Conservation (phyloP, 257 asterid species). For the Scutellaria barbata region DNA sequence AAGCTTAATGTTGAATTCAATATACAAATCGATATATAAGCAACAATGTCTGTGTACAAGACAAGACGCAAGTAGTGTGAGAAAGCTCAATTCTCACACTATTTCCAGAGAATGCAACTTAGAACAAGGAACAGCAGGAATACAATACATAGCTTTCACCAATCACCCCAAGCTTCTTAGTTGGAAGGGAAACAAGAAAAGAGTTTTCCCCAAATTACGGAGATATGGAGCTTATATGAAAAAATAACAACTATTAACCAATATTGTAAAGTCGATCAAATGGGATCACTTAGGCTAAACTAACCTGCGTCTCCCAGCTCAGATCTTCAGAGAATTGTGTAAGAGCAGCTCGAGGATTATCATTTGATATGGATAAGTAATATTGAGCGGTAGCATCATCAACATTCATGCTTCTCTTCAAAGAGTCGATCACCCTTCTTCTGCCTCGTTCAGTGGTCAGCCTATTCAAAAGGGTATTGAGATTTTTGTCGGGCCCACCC, state of each 20-base stretch:
- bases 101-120: slow-evolving; percentile 7
- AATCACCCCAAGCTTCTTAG: slow-evolving; percentile 26
- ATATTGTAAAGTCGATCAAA: background rate
- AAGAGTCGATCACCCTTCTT: slow-evolving; percentile 69
- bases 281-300: slow-evolving; percentile 45
- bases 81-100: slow-evolving; percentile 10
- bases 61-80: background rate
- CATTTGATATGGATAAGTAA: slow-evolving; percentile 77
- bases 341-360: slow-evolving; percentile 91
- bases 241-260: slow-evolving; percentile 13
- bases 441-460: slow-evolving; percentile 64
- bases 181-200: background rate
- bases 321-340: slow-evolving; percentile 79
- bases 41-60: slow-evolving; percentile 1
- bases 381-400: slow-evolving; percentile 90
- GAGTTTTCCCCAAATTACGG: background rate
- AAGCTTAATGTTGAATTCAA: background rate
- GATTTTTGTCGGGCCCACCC: slow-evolving; percentile 66
- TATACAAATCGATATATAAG: background rate
- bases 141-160: slow-evolving; percentile 25
- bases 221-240: background rate
- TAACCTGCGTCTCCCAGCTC: slow-evolving; percentile 80
- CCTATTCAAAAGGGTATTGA: slow-evolving; percentile 42
- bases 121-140: slow-evolving; percentile 16
- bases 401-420: slow-evolving; percentile 82